phyloP scores from a whole-genome alignment of 2,329 filamentous ascomycete genomes.

The Emmonsiellopsis sp. region DNA sequence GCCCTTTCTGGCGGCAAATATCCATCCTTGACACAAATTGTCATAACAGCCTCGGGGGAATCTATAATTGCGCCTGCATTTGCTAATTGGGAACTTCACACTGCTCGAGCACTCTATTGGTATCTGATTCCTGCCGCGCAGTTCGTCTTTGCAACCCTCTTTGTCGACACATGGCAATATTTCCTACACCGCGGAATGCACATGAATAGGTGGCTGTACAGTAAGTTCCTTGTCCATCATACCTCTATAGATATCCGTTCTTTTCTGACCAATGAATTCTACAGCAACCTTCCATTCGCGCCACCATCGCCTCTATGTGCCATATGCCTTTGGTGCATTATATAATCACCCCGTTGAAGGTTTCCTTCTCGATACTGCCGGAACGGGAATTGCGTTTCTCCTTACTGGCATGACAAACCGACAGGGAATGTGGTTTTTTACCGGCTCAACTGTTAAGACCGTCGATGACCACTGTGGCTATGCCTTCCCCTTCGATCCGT shows the following conservation, averaged over 20 bases:
- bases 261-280: slow-evolving; percentile 4
- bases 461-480: slow-evolving; percentile 98
- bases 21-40: slow-evolving; percentile 55
- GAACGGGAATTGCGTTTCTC: slow-evolving; percentile 76
- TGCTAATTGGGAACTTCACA: slow-evolving; percentile 67
- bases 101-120: slow-evolving; percentile 73
- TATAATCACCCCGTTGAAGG: slow-evolving; percentile 96
- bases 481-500: slow-evolving; percentile 85
- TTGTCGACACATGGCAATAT: slow-evolving; percentile 97
- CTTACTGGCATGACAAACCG: slow-evolving; percentile 71
- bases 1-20: slow-evolving; percentile 73
- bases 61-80: slow-evolving; percentile 56
- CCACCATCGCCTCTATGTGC: slow-evolving; percentile 93
- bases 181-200: slow-evolving; percentile 96
- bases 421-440: slow-evolving; percentile 84
- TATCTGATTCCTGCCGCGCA: slow-evolving; percentile 66
- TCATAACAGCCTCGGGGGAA: slow-evolving; percentile 43
- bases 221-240: slow-evolving; percentile 44
- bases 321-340: slow-evolving; percentile 90
- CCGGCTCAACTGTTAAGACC: slow-evolving; percentile 83
- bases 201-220: slow-evolving; percentile 93
- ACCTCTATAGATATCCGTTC: slow-evolving; percentile 4
- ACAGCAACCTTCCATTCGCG: slow-evolving; percentile 81
- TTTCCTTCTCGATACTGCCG: slow-evolving; percentile 83
- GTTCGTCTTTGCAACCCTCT: slow-evolving; percentile 60